Percentiles rank a stretch among this genome's conserved stretches.
phyloP scores from a whole-genome alignment of 2,329 filamentous ascomycete genomes.

The Plenodomus lindquistii region DNA sequence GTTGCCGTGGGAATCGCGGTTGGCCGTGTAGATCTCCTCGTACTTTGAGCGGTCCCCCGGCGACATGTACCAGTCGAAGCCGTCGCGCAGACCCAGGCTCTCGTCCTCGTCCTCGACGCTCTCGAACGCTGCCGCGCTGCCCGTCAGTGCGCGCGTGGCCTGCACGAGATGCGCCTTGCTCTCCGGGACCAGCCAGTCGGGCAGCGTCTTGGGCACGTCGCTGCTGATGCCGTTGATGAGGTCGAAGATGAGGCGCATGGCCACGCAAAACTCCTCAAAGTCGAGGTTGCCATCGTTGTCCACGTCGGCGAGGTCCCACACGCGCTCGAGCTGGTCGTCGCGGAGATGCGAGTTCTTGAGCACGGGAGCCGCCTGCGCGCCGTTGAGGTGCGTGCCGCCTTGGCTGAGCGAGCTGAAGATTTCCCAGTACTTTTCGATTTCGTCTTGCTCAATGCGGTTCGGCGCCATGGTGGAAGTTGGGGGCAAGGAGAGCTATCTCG shows the following conservation, averaged over 20 bases:
- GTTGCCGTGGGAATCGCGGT: constrained; percentile 83
- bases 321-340: constrained; percentile 87
- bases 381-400: constrained; percentile 68
- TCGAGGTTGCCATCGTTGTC: constrained; percentile 97
- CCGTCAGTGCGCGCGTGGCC: constrained; percentile 61
- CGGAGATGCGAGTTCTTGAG: constrained; percentile 73
- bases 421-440: constrained; percentile 79
- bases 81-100: constrained; percentile 83
- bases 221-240: constrained; percentile 86
- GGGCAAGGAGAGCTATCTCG: constrained; percentile 1
- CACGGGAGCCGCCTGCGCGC: constrained; percentile 70
- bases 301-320: constrained; percentile 97
- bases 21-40: constrained; percentile 95
- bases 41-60: constrained; percentile 90
- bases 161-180: constrained; percentile 57
- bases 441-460: constrained; percentile 70
- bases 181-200: constrained; percentile 96
- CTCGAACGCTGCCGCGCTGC: constrained; percentile 81
- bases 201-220: constrained; percentile 82
- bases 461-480: constrained; percentile 36
- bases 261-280: constrained; percentile 99
- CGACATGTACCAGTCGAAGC: constrained; percentile 99
- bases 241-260: constrained; percentile 97
- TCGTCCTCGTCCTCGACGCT: constrained; percentile 78
- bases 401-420: constrained; percentile 72